Percentiles rank a stretch among this genome's conserved stretches.
phyloP scores from a whole-genome alignment of 2,329 filamentous ascomycete species.

The Cercospora zeina region DNA sequence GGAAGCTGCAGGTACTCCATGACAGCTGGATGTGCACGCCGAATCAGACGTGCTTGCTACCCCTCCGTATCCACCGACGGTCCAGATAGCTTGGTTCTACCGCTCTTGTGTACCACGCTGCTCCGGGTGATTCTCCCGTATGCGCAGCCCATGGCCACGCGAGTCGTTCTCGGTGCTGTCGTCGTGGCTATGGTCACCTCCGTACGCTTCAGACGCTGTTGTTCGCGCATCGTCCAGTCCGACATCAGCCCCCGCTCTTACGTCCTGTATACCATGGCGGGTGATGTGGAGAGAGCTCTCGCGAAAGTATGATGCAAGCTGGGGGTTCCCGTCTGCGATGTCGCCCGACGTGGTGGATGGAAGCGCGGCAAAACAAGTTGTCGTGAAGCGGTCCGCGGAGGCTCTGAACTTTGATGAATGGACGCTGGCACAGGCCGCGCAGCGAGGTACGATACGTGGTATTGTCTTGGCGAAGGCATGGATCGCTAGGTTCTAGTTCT shows the following conservation, averaged over 20 bases:
- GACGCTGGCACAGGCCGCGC: too few species aligned
- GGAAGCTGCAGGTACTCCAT: slow-evolving; percentile 16
- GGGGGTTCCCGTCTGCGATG: slow-evolving; percentile 5
- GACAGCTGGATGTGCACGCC: slow-evolving; percentile 7
- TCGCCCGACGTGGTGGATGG: neutral
- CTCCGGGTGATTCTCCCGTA: slow-evolving; percentile 1
- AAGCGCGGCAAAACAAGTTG: slow-evolving; percentile 2
- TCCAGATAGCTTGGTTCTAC: neutral
- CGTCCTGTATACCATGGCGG: neutral
- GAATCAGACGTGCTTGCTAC: slow-evolving; percentile 16
- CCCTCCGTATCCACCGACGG: slow-evolving; percentile 12
- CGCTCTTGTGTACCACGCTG: neutral
- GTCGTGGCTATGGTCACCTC: slow-evolving; percentile 7
- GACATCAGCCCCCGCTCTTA: neutral
- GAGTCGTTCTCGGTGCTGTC: slow-evolving; percentile 12
- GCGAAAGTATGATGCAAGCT: slow-evolving; percentile 10
- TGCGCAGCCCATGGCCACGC: slow-evolving; percentile 2
- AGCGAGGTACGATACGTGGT: too few species aligned
- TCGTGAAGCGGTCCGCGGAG: slow-evolving; percentile 5
- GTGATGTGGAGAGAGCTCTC: neutral
- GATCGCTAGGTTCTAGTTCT: too few species aligned
- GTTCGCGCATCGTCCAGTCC: neutral
- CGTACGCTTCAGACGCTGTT: neutral
- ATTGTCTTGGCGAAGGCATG: slow-evolving; percentile 1
- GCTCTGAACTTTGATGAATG: neutral